Conservation (phyloP, 2,329 filamentous ascomycete species). For the Diplodia seriata region DNA sequence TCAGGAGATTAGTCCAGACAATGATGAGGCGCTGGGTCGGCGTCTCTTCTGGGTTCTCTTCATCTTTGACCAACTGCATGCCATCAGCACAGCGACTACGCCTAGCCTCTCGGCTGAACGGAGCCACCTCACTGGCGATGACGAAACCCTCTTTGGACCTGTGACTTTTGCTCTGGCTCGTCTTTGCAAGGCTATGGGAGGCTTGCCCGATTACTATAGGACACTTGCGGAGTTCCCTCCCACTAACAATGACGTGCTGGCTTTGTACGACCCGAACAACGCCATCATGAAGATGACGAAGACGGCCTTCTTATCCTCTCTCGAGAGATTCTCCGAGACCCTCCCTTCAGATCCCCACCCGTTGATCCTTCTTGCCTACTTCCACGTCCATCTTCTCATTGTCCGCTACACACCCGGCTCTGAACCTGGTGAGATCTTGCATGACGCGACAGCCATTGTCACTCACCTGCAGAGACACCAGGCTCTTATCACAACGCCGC, state of each 20-base stretch:
- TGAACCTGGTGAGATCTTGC: conserved; percentile 40
- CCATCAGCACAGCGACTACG: conserved; percentile 44
- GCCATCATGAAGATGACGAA: conserved; percentile 40
- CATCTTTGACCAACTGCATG: conserved; percentile 48
- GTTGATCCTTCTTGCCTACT: conserved; percentile 45
- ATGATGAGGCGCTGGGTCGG: conserved; percentile 41
- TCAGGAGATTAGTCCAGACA: conserved; percentile 41
- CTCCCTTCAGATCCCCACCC: conserved; percentile 40
- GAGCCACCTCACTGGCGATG: conserved; percentile 38
- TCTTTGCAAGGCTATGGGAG: conserved; percentile 41
- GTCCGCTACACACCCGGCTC: conserved; percentile 41
- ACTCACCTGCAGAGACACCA: conserved; percentile 37
- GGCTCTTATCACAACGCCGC: conserved; percentile 43
- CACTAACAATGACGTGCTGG: conserved; percentile 34
- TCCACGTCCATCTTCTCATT: conserved; percentile 46
- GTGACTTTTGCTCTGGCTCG: conserved; percentile 46
- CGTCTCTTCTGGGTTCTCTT: conserved; percentile 48
- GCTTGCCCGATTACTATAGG: conserved; percentile 37
- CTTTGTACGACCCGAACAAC: conserved; percentile 40
- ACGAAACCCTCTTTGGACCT: conserved; percentile 27
- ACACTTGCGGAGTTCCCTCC: conserved; percentile 41
- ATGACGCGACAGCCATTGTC: conserved; percentile 43
- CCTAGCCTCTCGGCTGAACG: conserved; percentile 43
- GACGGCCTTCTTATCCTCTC: conserved; percentile 42
- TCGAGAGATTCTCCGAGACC: conserved; percentile 44